Percentiles rank a stretch among this genome's conserved stretches.
These are phyloP conservation scores for Pichia sp. DNA, from an alignment of 1,139 yeast genomes.

Conservation along the genomic window DNA sequence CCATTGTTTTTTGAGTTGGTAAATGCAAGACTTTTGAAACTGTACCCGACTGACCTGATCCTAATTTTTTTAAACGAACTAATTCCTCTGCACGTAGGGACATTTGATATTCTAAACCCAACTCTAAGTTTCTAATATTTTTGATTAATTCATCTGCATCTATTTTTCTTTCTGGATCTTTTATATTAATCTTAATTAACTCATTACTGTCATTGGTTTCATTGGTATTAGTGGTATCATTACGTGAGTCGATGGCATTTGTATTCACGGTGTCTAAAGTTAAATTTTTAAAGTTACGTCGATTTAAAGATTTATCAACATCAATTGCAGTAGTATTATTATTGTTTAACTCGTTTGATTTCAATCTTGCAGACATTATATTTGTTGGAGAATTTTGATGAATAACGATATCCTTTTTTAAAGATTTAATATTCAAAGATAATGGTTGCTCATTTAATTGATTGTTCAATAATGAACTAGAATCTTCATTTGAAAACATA, in stretches of 20 bases:
- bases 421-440: neutral
- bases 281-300: conserved; percentile 70
- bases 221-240: neutral
- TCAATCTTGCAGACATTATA: conserved; percentile 13
- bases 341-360: conserved; percentile 20
- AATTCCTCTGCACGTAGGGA: conserved; percentile 63
- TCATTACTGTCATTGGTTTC: neutral
- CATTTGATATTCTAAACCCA: conserved; percentile 43
- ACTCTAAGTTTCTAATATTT: conserved; percentile 35
- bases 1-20: conserved; percentile 86
- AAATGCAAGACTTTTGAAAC: conserved; percentile 84
- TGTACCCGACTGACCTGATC: conserved; percentile 91
- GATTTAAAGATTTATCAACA: conserved; percentile 46
- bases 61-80: conserved; percentile 68
- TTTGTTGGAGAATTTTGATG: conserved; percentile 12
- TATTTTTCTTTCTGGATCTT: conserved; percentile 29
- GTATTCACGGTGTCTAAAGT: conserved; percentile 35
- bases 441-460: neutral
- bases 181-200: conserved; percentile 21
- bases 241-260: neutral
- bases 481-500: conserved; percentile 1
- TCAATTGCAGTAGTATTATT: conserved; percentile 24
- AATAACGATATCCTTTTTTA: conserved; percentile 9
- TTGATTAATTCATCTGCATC: conserved; percentile 33
- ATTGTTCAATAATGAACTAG: neutral